Conservation (phyloP, 192 early-diverging fungal genomes). For the Piromyces finnis region DNA sequence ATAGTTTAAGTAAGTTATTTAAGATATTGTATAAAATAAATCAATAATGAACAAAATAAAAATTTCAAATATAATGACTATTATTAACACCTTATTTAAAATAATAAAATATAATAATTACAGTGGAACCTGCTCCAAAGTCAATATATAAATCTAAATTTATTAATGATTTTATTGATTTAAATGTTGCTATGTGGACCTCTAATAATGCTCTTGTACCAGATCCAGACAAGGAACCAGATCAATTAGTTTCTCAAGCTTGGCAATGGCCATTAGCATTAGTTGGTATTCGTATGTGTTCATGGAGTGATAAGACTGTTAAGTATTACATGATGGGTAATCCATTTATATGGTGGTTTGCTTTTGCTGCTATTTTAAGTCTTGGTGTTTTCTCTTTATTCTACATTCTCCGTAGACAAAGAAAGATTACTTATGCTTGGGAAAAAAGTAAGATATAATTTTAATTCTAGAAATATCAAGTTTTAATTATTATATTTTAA, state of each 20-base stretch:
- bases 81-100: too few relatives aligned
- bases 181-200: neutral
- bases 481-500: too few relatives aligned
- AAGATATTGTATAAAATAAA: too few relatives aligned
- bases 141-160: neutral
- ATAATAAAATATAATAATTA: neutral
- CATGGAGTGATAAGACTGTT: neutral
- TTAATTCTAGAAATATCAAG: too few relatives aligned
- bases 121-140: neutral
- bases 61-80: too few relatives aligned
- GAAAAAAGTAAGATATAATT: neutral
- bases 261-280: slow-evolving; percentile 1
- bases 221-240: neutral
- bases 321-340: slow-evolving; percentile 3
- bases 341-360: slow-evolving; percentile 1
- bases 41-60: too few relatives aligned
- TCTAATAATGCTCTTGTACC: neutral
- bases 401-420: neutral
- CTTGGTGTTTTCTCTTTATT: neutral
- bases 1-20: slow-evolving; percentile 8
- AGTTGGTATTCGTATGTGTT: neutral
- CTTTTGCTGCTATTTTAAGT: neutral
- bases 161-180: neutral
- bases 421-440: neutral
- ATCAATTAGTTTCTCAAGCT: neutral